Conservation (phyloP, 257 asterid species). For the Avicennia marina region DNA sequence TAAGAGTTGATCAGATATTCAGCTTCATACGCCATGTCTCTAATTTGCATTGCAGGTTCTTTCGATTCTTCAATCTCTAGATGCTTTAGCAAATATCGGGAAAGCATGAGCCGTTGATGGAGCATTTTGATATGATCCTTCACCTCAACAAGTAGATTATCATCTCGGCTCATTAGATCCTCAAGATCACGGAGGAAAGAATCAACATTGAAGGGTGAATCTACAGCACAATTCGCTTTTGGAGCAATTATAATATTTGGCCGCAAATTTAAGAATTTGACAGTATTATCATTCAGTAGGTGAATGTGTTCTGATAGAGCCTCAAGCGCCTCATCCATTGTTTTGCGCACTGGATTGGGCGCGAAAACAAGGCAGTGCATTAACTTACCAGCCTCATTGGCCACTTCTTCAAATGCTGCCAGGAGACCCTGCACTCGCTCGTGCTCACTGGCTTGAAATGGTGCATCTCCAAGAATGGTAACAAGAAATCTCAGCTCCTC, state of each 20-base stretch:
- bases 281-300: background rate
- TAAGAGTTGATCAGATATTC: slow-evolving; percentile 6
- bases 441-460: background rate
- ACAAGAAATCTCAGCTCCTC: background rate
- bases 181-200: background rate
- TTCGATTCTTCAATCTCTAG: background rate
- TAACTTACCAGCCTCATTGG: slow-evolving; percentile 1
- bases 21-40: slow-evolving; percentile 10
- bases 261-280: background rate
- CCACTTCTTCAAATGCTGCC: slow-evolving; percentile 4
- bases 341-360: background rate
- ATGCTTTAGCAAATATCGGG: background rate
- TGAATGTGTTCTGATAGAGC: background rate
- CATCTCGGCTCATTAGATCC: background rate
- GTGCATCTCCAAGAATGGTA: background rate
- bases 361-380: slow-evolving; percentile 11
- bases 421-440: background rate
- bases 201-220: slow-evolving; percentile 1
- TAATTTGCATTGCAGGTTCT: slow-evolving; percentile 1
- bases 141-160: background rate
- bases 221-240: background rate
- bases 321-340: background rate
- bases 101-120: background rate
- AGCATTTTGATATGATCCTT: background rate
- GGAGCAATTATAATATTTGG: background rate